phyloP scores from a whole-genome alignment of 2,329 filamentous ascomycete species.

The Ophiostoma sp. region DNA sequence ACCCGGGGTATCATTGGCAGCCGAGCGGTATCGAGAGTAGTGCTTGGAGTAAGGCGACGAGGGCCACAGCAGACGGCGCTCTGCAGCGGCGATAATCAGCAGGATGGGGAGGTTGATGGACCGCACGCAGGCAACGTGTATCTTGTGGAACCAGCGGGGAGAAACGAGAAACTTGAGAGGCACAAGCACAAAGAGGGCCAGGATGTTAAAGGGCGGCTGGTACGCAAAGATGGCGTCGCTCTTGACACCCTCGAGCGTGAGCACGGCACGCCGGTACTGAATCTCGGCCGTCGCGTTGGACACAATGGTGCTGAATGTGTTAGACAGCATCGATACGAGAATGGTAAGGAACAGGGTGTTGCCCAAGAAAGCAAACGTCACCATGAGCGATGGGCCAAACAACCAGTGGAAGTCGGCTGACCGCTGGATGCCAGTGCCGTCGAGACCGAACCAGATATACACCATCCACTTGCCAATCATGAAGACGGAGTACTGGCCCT shows the following conservation, averaged over 20 bases:
- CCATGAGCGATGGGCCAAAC: constrained; percentile 74
- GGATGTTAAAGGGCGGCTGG: constrained; percentile 75
- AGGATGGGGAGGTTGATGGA: constrained; percentile 70
- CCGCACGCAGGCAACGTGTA: constrained; percentile 72
- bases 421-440: constrained; percentile 59
- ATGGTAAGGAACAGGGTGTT: constrained; percentile 88
- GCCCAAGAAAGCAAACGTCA: constrained; percentile 77
- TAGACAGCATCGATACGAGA: constrained; percentile 77
- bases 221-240: constrained; percentile 78
- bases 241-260: constrained; percentile 82
- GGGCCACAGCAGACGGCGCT: constrained; percentile 63
- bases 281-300: constrained; percentile 75
- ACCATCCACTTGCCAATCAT: constrained; percentile 88
- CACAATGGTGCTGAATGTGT: constrained; percentile 75
- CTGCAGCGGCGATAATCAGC: constrained; percentile 62
- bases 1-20: background rate
- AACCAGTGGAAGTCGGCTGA: constrained; percentile 69
- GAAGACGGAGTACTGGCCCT: constrained; percentile 55
- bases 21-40: constrained; percentile 19
- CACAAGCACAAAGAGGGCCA: constrained; percentile 67
- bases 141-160: constrained; percentile 86
- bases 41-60: constrained; percentile 30
- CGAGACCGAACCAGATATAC: constrained; percentile 87
- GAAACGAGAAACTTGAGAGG: constrained; percentile 72
- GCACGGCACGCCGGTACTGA: constrained; percentile 71